Evolutionary conservation across 106 monocot species (phyloP).

Genomic region (Dioscorea alata): DNA sequence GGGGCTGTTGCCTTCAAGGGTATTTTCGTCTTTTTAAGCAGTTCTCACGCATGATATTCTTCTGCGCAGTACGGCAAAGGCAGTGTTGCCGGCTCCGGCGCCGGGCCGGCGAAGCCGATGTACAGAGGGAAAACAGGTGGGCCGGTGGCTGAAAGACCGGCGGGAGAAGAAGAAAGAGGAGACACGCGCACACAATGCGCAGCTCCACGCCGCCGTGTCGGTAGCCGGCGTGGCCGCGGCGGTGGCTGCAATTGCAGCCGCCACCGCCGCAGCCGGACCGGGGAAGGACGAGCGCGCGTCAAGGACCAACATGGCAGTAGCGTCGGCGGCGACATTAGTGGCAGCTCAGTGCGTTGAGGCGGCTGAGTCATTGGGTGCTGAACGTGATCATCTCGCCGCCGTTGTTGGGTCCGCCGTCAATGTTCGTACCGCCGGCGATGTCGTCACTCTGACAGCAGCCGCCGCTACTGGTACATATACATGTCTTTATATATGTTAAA

Average conservation of each 20-base stretch:
- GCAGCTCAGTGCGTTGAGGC: slow-evolving; percentile 14
- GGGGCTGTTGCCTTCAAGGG: neutral
- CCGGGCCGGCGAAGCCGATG: slow-evolving; percentile 23
- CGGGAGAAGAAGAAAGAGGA: slow-evolving; percentile 89
- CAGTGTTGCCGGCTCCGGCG: slow-evolving; percentile 4
- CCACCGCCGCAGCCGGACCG: neutral
- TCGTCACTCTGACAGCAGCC: slow-evolving; percentile 10
- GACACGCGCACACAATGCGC: slow-evolving; percentile 79
- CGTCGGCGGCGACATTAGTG: slow-evolving; percentile 9
- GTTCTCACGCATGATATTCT: neutral
- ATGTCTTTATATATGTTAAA: too few species aligned
- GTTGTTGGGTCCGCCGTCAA: slow-evolving; percentile 15
- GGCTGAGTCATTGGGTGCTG: slow-evolving; percentile 9
- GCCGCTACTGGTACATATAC: slow-evolving; percentile 8
- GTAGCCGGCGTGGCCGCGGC: slow-evolving; percentile 87
- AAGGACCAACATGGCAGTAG: slow-evolving; percentile 6
- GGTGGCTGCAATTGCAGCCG: slow-evolving; percentile 16
- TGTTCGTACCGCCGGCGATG: slow-evolving; percentile 8
- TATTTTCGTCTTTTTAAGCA: neutral
- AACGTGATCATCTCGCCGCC: slow-evolving; percentile 8
- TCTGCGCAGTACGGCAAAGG: slow-evolving; percentile 51
- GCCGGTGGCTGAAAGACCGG: slow-evolving; percentile 88
- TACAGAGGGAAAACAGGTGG: slow-evolving; percentile 49
- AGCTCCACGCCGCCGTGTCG: slow-evolving; percentile 84
- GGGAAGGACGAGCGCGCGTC: slow-evolving; percentile 1